A percentile compares a stretch with the other conserved stretches of the same genome.
Conservation (phyloP, 768 basidiomycete genomes). For the Imleria badia region DNA sequence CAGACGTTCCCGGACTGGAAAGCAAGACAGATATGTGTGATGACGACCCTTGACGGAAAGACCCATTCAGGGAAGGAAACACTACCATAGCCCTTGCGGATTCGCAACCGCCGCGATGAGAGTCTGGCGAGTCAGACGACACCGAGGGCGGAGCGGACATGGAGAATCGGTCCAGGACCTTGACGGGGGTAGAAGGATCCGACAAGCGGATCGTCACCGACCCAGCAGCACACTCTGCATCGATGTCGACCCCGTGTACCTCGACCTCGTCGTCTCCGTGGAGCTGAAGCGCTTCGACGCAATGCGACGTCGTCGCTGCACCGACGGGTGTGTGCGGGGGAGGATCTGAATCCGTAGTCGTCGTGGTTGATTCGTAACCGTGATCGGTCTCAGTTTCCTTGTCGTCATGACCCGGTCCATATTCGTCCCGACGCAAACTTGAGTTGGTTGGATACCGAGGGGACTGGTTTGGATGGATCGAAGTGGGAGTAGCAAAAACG, state of each 20-base stretch:
- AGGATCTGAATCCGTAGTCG: slow-evolving; percentile 28
- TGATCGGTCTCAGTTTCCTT: slow-evolving; percentile 25
- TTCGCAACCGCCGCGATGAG: slow-evolving; percentile 1
- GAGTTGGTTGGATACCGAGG: slow-evolving; percentile 3
- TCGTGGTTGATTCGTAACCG: slow-evolving; percentile 28
- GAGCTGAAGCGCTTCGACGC: slow-evolving; percentile 4
- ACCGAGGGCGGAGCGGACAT: slow-evolving; percentile 2
- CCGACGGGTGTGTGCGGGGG: slow-evolving; percentile 27
- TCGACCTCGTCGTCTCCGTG: slow-evolving; percentile 16
- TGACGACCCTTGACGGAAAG: slow-evolving; percentile 16
- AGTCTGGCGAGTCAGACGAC: background rate
- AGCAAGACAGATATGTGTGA: background rate
- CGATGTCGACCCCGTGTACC: slow-evolving; percentile 7
- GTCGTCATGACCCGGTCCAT: slow-evolving; percentile 14
- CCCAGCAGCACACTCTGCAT: background rate
- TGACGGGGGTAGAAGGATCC: slow-evolving; percentile 18
- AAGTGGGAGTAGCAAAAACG: background rate
- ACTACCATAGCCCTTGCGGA: slow-evolving; percentile 17
- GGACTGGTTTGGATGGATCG: background rate
- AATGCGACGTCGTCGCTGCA: background rate
- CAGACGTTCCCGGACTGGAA: slow-evolving; percentile 1
- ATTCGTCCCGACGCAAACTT: slow-evolving; percentile 1
- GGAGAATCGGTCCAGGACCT: slow-evolving; percentile 13
- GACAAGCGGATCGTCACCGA: slow-evolving; percentile 7
- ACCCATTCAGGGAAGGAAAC: slow-evolving; percentile 26